Percentiles rank a stretch among this genome's conserved stretches.
phyloP scores from a whole-genome alignment of 192 early-diverging fungal genomes.

The Umbelopsis sp. region DNA sequence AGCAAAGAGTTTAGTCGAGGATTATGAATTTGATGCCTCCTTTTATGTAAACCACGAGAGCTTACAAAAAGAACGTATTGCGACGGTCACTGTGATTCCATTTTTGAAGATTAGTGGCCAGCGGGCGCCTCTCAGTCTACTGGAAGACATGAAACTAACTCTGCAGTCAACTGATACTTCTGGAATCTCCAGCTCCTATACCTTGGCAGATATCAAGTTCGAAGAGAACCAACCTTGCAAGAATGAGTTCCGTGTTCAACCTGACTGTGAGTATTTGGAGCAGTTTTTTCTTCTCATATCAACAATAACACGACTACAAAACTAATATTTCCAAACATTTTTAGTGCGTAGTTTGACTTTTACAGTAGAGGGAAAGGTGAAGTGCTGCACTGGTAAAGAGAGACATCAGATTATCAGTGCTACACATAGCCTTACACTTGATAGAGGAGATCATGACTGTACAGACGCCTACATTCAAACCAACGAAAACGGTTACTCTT shows the following conservation, averaged over 20 bases:
- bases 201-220: conserved; percentile 24
- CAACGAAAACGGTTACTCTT: conserved; percentile 9
- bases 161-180: conserved; percentile 22
- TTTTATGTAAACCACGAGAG: conserved; percentile 49
- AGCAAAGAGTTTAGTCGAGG: conserved; percentile 32
- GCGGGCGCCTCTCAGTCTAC: conserved; percentile 31
- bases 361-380: conserved; percentile 39
- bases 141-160: conserved; percentile 42
- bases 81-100: conserved; percentile 31
- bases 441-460: conserved; percentile 2
- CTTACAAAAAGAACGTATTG: conserved; percentile 12
- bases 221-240: conserved; percentile 28
- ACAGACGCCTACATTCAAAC: background rate
- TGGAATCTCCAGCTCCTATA: conserved; percentile 26
- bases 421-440: background rate
- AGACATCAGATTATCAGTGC: background rate
- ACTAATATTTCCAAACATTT: background rate
- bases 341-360: conserved; percentile 24
- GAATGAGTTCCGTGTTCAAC: conserved; percentile 42
- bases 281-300: too few relatives aligned
- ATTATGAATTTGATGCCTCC: conserved; percentile 36
- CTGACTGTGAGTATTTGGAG: conserved; percentile 31
- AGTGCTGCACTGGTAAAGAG: conserved; percentile 23
- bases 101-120: conserved; percentile 20
- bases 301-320: background rate